Evolutionary conservation across 2,329 filamentous ascomycete genomes (phyloP), one percentile per base, ranked within the genome.

Genomic region (Leptographium lundbergii): DNA sequence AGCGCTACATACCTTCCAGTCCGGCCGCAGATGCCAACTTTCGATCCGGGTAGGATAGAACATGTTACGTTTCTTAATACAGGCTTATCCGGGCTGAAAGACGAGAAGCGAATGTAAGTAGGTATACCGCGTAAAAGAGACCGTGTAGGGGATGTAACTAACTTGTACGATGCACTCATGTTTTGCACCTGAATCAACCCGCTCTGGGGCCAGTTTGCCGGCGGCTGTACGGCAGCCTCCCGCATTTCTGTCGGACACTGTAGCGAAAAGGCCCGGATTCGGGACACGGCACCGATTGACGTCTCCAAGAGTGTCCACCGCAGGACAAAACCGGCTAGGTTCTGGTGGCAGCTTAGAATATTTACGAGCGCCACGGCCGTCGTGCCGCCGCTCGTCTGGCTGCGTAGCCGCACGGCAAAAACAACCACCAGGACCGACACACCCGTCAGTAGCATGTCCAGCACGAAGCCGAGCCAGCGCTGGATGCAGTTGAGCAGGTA

Each of bases 401-500:
- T 64, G 10, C 68, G 65, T 9, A 73, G 64, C 29, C 65, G 56
- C 14, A 72, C 67, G 5, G 69, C 67, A 11, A 75, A 64, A 0
- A 69, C 63, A 14, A 70, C 66, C 36, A 74, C 62, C 24, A 70
- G 58, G 2, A 69, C 63, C 1, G 71, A 71, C 0, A 74, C 56
- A 10, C 65, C 67, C 9, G 68, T 68, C 2, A 73, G 69, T 10
- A 72, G 58, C 14, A 75, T 62, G 50, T 73, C 68, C 7, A 74
- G 63, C 3, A 72, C 70, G 3, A 74, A 63, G 2, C 66, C 69
- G 6, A 75, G 66, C 81, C 81, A 84, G 42, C 78, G 73, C 65
- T 85, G 82, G 5, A 82, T 74, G 42, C 76, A 75, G 59, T 74
- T 77, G 9, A 84, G 71, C 0, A 82, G 72, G 63, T 85, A 85